These are phyloP conservation scores for Polygonum maritimum DNA, from an alignment of 148 eudicot genomes.

Conservation along the genomic window DNA sequence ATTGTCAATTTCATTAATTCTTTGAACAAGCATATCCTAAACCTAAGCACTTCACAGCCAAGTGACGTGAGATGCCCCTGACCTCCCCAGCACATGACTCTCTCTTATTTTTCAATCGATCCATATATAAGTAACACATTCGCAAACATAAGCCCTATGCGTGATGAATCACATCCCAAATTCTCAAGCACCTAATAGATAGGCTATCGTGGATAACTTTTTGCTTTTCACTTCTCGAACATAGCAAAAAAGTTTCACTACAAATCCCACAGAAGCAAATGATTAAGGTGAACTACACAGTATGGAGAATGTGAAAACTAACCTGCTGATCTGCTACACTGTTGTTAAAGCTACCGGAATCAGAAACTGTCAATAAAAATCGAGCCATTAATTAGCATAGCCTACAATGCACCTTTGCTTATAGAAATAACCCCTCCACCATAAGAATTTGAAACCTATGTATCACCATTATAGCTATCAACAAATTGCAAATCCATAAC, in stretches of 20 bases:
- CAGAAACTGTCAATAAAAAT: conserved; percentile 34
- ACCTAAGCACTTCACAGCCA: neutral
- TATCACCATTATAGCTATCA: neutral
- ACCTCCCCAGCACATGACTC: neutral
- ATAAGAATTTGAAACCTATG: neutral
- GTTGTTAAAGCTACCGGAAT: conserved; percentile 92
- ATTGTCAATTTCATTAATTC: neutral
- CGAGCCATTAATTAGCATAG: neutral
- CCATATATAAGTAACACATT: too few relatives aligned
- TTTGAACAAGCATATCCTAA: neutral
- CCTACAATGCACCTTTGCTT: conserved; percentile 5
- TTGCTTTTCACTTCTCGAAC: neutral
- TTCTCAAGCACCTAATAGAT: neutral
- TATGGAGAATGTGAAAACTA: conserved; percentile 14
- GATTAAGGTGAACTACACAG: neutral
- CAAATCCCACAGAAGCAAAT: neutral
- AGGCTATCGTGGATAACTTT: neutral
- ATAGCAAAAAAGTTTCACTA: neutral
- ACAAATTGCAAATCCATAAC: neutral
- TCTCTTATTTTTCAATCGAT: neutral
- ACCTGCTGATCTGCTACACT: conserved; percentile 93
- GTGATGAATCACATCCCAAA: neutral
- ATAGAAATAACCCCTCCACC: conserved; percentile 7
- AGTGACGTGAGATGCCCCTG: neutral
- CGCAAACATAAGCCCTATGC: too few relatives aligned